Percentiles rank a stretch among this genome's conserved stretches.
These are phyloP conservation scores for Apiospora arundinis DNA, from an alignment of 2,329 filamentous ascomycete genomes.

Conservation along the genomic window DNA sequence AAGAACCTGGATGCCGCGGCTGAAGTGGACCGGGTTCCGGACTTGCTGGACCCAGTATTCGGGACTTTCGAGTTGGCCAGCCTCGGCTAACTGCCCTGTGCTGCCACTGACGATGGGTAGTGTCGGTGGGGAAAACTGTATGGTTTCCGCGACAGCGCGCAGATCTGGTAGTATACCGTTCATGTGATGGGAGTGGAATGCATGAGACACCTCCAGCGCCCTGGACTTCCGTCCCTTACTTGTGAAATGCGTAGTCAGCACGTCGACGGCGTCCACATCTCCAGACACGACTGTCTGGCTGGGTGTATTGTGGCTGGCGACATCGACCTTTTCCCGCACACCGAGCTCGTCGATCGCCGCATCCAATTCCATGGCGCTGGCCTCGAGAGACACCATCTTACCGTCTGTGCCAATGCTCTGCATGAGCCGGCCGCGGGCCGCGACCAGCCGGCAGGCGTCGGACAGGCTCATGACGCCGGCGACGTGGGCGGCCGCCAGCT, in stretches of 20 bases:
- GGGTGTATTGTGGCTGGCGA: constrained; percentile 30
- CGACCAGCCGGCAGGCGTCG: constrained; percentile 38
- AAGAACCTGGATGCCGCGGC: constrained; percentile 33
- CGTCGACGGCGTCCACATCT: constrained; percentile 25
- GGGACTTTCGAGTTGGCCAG: not conserved
- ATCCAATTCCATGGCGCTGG: constrained; percentile 1
- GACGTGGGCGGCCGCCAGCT: constrained; percentile 36
- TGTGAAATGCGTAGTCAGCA: constrained; percentile 24
- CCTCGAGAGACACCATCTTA: constrained; percentile 34
- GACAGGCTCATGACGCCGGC: constrained; percentile 36
- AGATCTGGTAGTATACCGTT: constrained; percentile 28
- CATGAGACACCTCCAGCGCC: constrained; percentile 25
- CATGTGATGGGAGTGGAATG: constrained; percentile 31
- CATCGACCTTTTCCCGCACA: constrained; percentile 21
- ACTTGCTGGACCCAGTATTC: constrained; percentile 4
- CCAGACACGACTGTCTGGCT: constrained; percentile 31
- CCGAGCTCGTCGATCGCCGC: not conserved
- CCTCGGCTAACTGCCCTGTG: not conserved
- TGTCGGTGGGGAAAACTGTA: constrained; percentile 22
- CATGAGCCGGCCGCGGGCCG: constrained; percentile 37
- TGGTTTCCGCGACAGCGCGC: constrained; percentile 24
- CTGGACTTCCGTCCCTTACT: constrained; percentile 26
- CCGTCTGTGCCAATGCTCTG: constrained; percentile 26
- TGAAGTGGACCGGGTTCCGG: not conserved
- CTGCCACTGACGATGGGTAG: not conserved